phyloP scores from a whole-genome alignment of 2,329 filamentous ascomycete genomes.

The Xylaria sp. region DNA sequence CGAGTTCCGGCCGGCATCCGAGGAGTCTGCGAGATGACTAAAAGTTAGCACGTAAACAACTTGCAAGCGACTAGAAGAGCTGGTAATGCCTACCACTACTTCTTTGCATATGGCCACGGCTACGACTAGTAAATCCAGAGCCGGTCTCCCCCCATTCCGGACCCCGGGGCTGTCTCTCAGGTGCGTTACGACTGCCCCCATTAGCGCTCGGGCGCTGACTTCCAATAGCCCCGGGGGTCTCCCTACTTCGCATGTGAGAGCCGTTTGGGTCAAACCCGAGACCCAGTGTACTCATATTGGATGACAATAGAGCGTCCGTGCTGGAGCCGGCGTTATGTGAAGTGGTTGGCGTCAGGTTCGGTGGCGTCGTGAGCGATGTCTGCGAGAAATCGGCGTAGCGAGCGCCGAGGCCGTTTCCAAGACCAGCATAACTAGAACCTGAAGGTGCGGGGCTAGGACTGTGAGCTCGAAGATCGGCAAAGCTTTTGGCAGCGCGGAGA shows the following conservation, averaged over 20 bases:
- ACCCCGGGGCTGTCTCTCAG: constrained; percentile 72
- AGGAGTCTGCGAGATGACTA: constrained; percentile 45
- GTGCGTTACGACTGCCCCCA: constrained; percentile 58
- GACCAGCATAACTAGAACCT: constrained; percentile 78
- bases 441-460: constrained; percentile 93
- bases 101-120: constrained; percentile 69
- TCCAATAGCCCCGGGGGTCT: constrained; percentile 70
- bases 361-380: constrained; percentile 49
- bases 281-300: constrained; percentile 58
- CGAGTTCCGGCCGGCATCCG: constrained; percentile 50
- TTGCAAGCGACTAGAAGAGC: constrained; percentile 6
- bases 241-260: constrained; percentile 55
- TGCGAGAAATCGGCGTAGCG: constrained; percentile 51
- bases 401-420: constrained; percentile 60
- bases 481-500: constrained; percentile 93
- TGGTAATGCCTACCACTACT: constrained; percentile 64
- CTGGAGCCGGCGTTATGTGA: constrained; percentile 50
- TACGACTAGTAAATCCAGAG: constrained; percentile 64
- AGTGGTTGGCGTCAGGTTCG: constrained; percentile 51
- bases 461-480: constrained; percentile 93
- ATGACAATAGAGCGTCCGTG: constrained; percentile 49
- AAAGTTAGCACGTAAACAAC: constrained; percentile 15
- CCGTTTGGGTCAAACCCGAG: constrained; percentile 62
- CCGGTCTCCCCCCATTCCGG: constrained; percentile 68
- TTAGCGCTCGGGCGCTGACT: constrained; percentile 70